Conservation (phyloP, 306 rosid species). For the Citrullus colocynthis region DNA sequence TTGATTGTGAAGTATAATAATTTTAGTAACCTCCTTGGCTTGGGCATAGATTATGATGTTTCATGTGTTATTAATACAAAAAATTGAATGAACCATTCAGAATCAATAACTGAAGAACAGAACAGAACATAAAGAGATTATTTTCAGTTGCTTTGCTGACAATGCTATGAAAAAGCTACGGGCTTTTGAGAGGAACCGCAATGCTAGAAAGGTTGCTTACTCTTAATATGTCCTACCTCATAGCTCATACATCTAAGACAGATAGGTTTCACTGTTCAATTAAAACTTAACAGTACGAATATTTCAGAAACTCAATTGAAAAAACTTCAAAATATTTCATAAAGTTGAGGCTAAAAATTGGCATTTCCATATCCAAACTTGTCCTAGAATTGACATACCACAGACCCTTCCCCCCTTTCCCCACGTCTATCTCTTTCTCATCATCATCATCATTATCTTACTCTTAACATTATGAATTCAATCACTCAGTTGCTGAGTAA, state of each 20-base stretch:
- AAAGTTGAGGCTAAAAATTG: conserved; percentile 1
- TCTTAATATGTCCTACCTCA: no score
- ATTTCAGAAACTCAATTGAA: neutral
- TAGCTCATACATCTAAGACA: neutral
- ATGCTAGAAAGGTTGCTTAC: no score
- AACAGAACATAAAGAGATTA: neutral
- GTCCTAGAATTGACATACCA: neutral
- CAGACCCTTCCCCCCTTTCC: conserved; percentile 2
- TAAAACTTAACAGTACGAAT: neutral
- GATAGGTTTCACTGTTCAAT: neutral
- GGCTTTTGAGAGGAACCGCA: no score
- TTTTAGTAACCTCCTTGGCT: neutral
- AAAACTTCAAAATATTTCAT: neutral
- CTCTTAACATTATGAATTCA: neutral
- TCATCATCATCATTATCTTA: neutral
- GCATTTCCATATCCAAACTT: conserved; percentile 3
- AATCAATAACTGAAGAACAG: neutral
- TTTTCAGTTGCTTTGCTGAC: neutral
- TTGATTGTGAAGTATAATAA: neutral
- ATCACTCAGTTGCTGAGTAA: neutral
- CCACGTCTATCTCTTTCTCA: neutral
- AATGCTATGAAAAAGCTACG: neutral
- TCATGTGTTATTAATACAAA: neutral
- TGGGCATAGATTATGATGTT: neutral
- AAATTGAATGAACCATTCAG: neutral